phyloP scores from a whole-genome alignment of 768 basidiomycete species.

The Cyathus striatus region DNA sequence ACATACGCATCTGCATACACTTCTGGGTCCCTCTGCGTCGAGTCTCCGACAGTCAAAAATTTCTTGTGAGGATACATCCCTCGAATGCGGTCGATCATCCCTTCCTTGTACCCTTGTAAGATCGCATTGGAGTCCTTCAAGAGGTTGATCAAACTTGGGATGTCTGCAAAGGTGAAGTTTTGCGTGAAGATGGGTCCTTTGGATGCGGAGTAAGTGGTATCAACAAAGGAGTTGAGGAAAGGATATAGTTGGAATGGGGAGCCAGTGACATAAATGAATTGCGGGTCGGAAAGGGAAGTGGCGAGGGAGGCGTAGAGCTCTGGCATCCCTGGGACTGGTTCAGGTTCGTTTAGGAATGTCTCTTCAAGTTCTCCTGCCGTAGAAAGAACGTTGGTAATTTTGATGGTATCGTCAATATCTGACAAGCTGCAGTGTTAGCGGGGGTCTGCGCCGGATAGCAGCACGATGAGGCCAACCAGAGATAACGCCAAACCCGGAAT shows the following conservation, averaged over 20 bases:
- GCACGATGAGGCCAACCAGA: constrained; percentile 31
- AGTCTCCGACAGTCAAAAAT: constrained; percentile 38
- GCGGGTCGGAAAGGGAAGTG: constrained; percentile 26
- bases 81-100: constrained; percentile 30
- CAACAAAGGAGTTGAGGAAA: constrained; percentile 36
- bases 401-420: constrained; percentile 43
- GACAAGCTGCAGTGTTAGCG: background rate
- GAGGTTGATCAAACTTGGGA: constrained; percentile 22
- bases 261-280: constrained; percentile 39
- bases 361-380: constrained; percentile 24
- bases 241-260: constrained; percentile 41
- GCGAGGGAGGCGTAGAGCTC: constrained; percentile 33
- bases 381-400: constrained; percentile 34
- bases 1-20: constrained; percentile 37
- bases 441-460: background rate
- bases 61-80: constrained; percentile 38
- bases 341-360: constrained; percentile 34
- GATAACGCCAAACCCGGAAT: constrained; percentile 36
- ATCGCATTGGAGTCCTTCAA: constrained; percentile 16
- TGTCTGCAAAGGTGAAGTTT: constrained; percentile 29
- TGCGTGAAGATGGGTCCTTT: constrained; percentile 33
- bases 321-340: constrained; percentile 40
- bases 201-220: constrained; percentile 24
- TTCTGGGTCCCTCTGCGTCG: constrained; percentile 41
- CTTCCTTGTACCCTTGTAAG: constrained; percentile 30